Base-by-base conservation (phyloP, 176 grass and related monocot genomes). In the Zea mays region DNA sequence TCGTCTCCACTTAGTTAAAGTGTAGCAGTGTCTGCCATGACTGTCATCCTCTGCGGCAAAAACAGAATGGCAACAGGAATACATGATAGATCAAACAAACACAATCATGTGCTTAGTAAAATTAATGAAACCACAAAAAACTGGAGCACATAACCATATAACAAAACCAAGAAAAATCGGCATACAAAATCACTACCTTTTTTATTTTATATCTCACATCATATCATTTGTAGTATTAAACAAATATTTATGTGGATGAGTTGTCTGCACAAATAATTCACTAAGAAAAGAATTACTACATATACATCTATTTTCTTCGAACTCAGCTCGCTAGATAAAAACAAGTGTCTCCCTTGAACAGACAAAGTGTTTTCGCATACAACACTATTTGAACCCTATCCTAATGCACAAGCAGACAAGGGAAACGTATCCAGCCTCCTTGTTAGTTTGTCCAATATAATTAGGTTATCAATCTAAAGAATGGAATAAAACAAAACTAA, bases 21-120 rank as follows among this genome's bases (percentile, higher is more conserved):
- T n/a, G n/a, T n/a, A n/a, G n/a, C n/a, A n/a, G n/a, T n/a, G n/a
- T n/a, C n/a, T n/a, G 90, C 90, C 96, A 99, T 99, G 72, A 95
- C 96, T 42, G 96, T 99, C 58, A 99, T 92, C 78, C 96, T 99
- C 96, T 99, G 88, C 10, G 80, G 63, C 43, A 83, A 81, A 81
- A 81, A 86, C 46, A 75, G 50, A 49, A 69, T 75, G 52, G 48
- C 14, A 81, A 81, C 65, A 72, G 19, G n/a, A n/a, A n/a, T n/a
- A n/a, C n/a, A n/a, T n/a, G 76, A 65, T 34, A 36, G 0, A 89
- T 85, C 52, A 81, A 81, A 81, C 10, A 59, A 19, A 76, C 66
- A 57, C 19, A 77, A 6, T 72, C 64, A 4, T 16, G 37, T 69
- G 49, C 17, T n/a, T 8, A 81, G 27, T 54, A 43, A 76, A 65